These are phyloP conservation scores for Aspergillus quadrilineatus DNA, from an alignment of 2,329 filamentous ascomycete genomes.

Conservation along the genomic window DNA sequence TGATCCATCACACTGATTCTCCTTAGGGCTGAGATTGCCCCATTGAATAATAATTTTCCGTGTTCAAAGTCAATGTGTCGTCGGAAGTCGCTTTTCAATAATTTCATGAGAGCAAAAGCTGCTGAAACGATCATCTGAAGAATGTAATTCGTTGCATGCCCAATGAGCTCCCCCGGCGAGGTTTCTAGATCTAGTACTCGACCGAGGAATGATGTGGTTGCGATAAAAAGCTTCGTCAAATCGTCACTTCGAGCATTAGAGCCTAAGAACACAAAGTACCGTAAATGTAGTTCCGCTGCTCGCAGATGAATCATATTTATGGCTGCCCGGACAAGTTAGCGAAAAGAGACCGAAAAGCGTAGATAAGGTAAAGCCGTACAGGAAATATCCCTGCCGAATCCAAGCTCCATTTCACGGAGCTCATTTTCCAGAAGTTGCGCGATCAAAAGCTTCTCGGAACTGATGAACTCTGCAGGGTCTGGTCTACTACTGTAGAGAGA, in stretches of 20 bases:
- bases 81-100: slow-evolving; percentile 63
- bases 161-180: slow-evolving; percentile 48
- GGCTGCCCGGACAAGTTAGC: slow-evolving; percentile 24
- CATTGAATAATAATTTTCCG: slow-evolving; percentile 57
- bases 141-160: slow-evolving; percentile 60
- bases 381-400: slow-evolving; percentile 43
- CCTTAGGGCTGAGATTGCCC: slow-evolving; percentile 58
- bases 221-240: slow-evolving; percentile 44
- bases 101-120: slow-evolving; percentile 62
- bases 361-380: slow-evolving; percentile 21
- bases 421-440: slow-evolving; percentile 47
- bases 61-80: slow-evolving; percentile 54
- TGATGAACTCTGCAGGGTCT: slow-evolving; percentile 52
- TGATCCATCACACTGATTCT: slow-evolving; percentile 61
- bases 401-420: slow-evolving; percentile 53
- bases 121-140: slow-evolving; percentile 65
- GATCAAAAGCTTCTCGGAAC: slow-evolving; percentile 43
- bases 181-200: slow-evolving; percentile 46
- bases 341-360: slow-evolving; percentile 5
- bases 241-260: slow-evolving; percentile 45
- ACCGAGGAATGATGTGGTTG: slow-evolving; percentile 48
- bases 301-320: slow-evolving; percentile 50
- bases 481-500: slow-evolving; percentile 56
- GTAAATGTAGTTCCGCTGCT: slow-evolving; percentile 46
- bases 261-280: slow-evolving; percentile 48